phyloP scores from a whole-genome alignment of 371 early-diverging fungal genomes.

The Dichotomocladium elegans region DNA sequence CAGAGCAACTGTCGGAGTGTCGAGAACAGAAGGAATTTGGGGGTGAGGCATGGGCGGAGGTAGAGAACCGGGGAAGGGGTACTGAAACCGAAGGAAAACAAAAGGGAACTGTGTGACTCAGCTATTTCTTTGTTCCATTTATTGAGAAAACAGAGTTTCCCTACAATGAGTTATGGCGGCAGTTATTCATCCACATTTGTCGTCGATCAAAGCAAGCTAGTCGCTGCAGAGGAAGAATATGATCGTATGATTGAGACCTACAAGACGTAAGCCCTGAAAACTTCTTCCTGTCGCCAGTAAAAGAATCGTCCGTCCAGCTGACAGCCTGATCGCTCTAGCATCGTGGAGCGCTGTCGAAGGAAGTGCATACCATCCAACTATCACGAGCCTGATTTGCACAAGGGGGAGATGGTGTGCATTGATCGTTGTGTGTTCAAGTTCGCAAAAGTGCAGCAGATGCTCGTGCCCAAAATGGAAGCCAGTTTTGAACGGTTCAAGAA shows the following conservation, averaged over 20 bases:
- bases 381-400: constrained; percentile 85
- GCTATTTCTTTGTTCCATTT: too few species aligned
- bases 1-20: too few species aligned
- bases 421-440: constrained; percentile 92
- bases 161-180: constrained; percentile 34
- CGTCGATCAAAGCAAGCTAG: constrained; percentile 58
- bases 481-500: constrained; percentile 20
- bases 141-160: background rate
- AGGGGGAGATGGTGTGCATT: constrained; percentile 94
- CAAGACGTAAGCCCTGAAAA: constrained; percentile 67
- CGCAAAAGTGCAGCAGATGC: constrained; percentile 70
- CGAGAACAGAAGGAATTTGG: too few species aligned
- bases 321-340: constrained; percentile 43
- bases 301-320: too few species aligned
- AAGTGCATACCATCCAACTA: constrained; percentile 89
- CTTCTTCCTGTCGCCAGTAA: too few species aligned
- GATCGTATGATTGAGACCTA: constrained; percentile 78
- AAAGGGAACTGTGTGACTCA: too few species aligned
- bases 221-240: constrained; percentile 75
- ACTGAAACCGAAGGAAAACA: too few species aligned
- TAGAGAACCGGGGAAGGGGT: too few species aligned
- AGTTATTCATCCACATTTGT: constrained; percentile 45
- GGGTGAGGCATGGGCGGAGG: too few species aligned
- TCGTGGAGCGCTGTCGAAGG: constrained; percentile 77
- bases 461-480: constrained; percentile 66